Percentiles rank a stretch among this genome's conserved stretches.
Conservation (phyloP, 805 yeast species). For the Saccharomyces mikatae region DNA sequence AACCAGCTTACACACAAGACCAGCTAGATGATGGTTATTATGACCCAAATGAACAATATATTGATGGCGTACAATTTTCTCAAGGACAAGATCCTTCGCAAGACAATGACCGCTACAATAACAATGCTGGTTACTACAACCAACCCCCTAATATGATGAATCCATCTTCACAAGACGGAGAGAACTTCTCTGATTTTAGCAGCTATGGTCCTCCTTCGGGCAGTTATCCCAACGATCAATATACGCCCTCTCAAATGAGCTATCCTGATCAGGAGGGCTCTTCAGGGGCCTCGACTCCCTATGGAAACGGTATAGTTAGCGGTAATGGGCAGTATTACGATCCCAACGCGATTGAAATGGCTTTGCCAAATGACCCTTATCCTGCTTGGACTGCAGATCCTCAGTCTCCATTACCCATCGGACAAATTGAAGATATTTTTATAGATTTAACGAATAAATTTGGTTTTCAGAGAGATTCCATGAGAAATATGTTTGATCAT, state of each 20-base stretch:
- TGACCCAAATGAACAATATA: conserved; percentile 13
- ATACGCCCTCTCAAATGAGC: conserved; percentile 78
- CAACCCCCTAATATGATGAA: conserved; percentile 35
- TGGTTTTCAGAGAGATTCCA: conserved; percentile 86
- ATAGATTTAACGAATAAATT: conserved; percentile 75
- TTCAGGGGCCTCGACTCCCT: conserved; percentile 85
- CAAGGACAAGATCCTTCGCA: conserved; percentile 34
- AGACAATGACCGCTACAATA: conserved; percentile 31
- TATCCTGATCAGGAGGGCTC: conserved; percentile 41
- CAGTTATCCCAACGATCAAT: conserved; percentile 59
- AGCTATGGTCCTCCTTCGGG: conserved; percentile 16
- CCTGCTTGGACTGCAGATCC: conserved; percentile 99
- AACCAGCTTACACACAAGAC: conserved; percentile 29
- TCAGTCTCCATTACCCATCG: conserved; percentile 72
- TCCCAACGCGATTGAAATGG: conserved; percentile 51
- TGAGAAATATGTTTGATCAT: conserved; percentile 85
- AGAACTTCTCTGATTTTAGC: conserved; percentile 52
- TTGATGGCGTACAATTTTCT: background rate
- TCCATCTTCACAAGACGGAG: conserved; percentile 40
- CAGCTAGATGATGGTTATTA: conserved; percentile 30
- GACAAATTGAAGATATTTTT: conserved; percentile 78
- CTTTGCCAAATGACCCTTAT: conserved; percentile 82
- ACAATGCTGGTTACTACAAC: conserved; percentile 45
- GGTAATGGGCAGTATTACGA: conserved; percentile 52
- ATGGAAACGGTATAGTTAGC: conserved; percentile 36